Evolutionary conservation across 805 yeast genomes (phyloP), one percentile per base, ranked within the genome.

Genomic region (Naumovozyma dairenensis): DNA sequence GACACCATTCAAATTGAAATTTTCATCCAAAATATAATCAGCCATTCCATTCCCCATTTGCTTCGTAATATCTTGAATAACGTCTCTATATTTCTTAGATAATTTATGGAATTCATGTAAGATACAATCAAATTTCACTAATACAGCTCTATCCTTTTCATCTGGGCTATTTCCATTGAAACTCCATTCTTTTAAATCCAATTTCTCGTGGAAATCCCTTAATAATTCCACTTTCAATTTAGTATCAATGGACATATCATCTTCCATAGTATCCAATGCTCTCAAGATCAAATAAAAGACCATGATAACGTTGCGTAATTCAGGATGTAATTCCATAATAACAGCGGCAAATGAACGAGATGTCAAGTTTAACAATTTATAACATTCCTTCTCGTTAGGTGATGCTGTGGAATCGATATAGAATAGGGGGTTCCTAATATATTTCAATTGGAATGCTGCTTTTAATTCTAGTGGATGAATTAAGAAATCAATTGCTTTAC

Each of bases 1-100:
- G 30, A 92, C 77, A 2, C 97, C 97, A 40, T 74, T 74, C 44
- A 71, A 55, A 56, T 84, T 85, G 63, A 83, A 83, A 42, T 78
- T 70, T 33, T 80, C 92, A 51, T 80, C 77, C 48, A 71, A 65
- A 34, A 82, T 76, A 60, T 87, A 92, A 52, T 84, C 86, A 21
- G 97, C 97, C 98, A 92, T 92, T 36, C 98, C 98, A 46, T 83
- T 76, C 37, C 97, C 98, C 98, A 92, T 92, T 57, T 79, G 69
- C 37, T 65, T 46, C 30, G 95, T 77, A 47, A 86, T 83, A 41
- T 79, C 84, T 46, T 70, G 71, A 45, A 92, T 74, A 25, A 86
- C 77, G 35, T 71, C 80, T 61, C 81, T 87, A 60, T 85, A 87
- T 37, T 68, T 75, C 5, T 82, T 75, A 51, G 76, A 74, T 51